Conservation (phyloP, 2,329 filamentous ascomycete genomes). For the Ophiocordyceps sinensis region DNA sequence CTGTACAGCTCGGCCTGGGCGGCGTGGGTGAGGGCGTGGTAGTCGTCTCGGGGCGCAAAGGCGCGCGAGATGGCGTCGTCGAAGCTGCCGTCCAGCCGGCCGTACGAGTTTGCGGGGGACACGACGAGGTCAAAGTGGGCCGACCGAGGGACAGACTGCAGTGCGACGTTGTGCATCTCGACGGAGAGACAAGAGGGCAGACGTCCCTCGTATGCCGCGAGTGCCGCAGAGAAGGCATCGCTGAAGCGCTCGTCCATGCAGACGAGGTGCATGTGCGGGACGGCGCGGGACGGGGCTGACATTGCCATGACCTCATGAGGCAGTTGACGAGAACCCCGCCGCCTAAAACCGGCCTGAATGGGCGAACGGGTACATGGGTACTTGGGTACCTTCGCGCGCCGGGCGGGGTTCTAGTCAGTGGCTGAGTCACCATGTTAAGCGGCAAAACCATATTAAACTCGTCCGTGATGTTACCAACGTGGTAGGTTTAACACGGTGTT, state of each 20-base stretch:
- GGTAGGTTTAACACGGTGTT: too few relatives aligned
- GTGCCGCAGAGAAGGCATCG: slow-evolving; percentile 23
- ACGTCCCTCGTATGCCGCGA: slow-evolving; percentile 1
- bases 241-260: slow-evolving; percentile 12
- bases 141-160: not conserved
- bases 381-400: too few relatives aligned
- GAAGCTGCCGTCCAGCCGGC: slow-evolving; percentile 36
- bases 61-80: slow-evolving; percentile 37
- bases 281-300: not conserved
- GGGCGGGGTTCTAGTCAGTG: too few relatives aligned
- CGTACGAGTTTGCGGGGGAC: slow-evolving; percentile 41
- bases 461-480: too few relatives aligned
- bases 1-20: slow-evolving; percentile 28
- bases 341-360: too few relatives aligned
- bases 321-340: too few relatives aligned
- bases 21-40: slow-evolving; percentile 29
- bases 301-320: too few relatives aligned
- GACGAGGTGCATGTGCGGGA: slow-evolving; percentile 7
- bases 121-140: slow-evolving; percentile 21
- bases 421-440: too few relatives aligned
- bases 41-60: slow-evolving; percentile 28
- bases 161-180: not conserved
- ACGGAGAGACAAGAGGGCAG: not conserved
- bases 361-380: too few relatives aligned
- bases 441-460: too few relatives aligned